A percentile compares a stretch with the other conserved stretches of the same genome.
Evolutionary conservation across 2,329 filamentous ascomycete species (phyloP).

Genomic region (Sclerotiophoma versabilis): DNA sequence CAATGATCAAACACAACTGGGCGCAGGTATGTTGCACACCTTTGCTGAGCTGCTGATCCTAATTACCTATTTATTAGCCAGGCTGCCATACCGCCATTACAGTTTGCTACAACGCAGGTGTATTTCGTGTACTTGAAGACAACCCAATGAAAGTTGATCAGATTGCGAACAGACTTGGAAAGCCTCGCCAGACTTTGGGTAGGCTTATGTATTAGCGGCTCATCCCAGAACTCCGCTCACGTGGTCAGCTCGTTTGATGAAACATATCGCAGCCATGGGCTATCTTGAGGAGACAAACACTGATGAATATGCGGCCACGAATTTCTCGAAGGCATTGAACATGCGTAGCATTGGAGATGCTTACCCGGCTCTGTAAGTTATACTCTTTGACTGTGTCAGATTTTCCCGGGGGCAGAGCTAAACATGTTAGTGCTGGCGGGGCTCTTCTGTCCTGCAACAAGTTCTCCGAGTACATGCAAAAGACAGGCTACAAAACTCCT

Average conservation of each 20-base stretch:
- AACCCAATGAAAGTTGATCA: not conserved
- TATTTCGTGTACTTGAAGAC: not conserved
- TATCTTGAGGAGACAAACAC: not conserved
- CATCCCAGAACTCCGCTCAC: not conserved
- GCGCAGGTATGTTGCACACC: conserved; percentile 43
- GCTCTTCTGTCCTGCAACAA: not conserved
- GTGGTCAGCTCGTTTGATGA: not conserved
- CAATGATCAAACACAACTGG: conserved; percentile 58
- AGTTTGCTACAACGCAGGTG: not conserved
- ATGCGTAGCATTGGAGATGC: conserved; percentile 7
- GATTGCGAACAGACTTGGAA: not conserved
- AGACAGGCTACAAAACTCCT: conserved; percentile 3
- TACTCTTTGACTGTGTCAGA: not conserved
- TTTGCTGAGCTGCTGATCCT: not conserved
- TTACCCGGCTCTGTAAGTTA: not conserved
- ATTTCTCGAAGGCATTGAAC: conserved; percentile 7
- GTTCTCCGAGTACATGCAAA: conserved; percentile 1
- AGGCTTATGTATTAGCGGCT: not conserved
- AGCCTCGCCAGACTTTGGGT: not conserved
- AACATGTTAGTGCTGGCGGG: not conserved
- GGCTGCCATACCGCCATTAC: not conserved
- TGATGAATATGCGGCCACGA: conserved; percentile 10
- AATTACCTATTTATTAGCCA: not conserved
- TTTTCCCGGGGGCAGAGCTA: not conserved
- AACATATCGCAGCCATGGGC: not conserved